Conservation (phyloP, 1,284 basidiomycete species). For the Malassezia obtusa region DNA sequence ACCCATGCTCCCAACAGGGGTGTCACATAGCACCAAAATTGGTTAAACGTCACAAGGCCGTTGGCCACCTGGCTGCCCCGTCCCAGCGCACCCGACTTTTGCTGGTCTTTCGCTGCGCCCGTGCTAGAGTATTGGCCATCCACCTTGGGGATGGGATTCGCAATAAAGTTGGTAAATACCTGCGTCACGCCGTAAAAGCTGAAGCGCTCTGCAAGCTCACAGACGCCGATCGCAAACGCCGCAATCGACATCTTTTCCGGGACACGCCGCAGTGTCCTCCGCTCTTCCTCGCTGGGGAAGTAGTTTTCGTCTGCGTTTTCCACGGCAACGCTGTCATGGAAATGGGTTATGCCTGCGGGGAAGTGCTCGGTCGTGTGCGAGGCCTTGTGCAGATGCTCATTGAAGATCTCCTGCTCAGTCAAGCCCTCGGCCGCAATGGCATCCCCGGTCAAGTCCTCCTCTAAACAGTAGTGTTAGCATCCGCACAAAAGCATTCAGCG, state of each 20-base stretch:
- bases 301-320: not conserved
- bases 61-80: slow-evolving; percentile 40
- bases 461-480: not conserved
- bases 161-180: slow-evolving; percentile 42
- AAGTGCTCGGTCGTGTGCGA: not conserved
- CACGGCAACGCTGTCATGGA: not conserved
- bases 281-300: slow-evolving; percentile 36
- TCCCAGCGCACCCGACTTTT: slow-evolving; percentile 32
- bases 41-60: slow-evolving; percentile 43
- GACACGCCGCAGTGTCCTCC: slow-evolving; percentile 31
- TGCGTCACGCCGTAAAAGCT: slow-evolving; percentile 41
- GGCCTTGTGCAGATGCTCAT: not conserved
- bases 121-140: slow-evolving; percentile 16
- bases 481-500: not conserved
- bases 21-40: slow-evolving; percentile 39
- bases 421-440: not conserved
- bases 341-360: not conserved
- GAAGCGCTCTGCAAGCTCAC: slow-evolving; percentile 46
- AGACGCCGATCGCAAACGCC: slow-evolving; percentile 38
- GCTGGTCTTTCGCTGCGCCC: slow-evolving; percentile 19
- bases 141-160: slow-evolving; percentile 28
- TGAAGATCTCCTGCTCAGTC: not conserved
- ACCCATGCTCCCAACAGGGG: slow-evolving; percentile 47
- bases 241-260: slow-evolving; percentile 37
- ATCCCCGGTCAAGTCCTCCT: not conserved